Evolutionary conservation across 106 monocot species (phyloP).

Genomic region (Platanthera zijinensis): DNA sequence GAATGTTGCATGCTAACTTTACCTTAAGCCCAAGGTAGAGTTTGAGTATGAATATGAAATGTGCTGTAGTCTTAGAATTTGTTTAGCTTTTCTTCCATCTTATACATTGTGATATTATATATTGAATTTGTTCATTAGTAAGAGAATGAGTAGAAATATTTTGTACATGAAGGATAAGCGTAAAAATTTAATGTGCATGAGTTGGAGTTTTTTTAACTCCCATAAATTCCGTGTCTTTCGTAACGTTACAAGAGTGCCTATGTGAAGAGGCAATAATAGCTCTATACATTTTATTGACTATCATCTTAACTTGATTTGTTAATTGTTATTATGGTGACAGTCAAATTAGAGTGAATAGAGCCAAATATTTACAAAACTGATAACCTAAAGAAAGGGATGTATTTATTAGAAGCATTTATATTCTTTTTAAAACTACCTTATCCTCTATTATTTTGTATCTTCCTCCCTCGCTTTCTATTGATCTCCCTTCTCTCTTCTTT

Average conservation of each 20-base stretch:
- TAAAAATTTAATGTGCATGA: not conserved
- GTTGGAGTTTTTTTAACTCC: not conserved
- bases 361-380: not conserved
- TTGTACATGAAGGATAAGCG: not conserved
- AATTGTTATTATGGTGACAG: not conserved
- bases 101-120: not conserved
- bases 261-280: not conserved
- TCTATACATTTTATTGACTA: not conserved
- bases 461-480: not conserved
- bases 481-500: not conserved
- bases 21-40: not conserved
- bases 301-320: not conserved
- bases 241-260: not conserved
- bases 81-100: not conserved
- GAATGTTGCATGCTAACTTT: not conserved
- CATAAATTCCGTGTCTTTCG: not conserved
- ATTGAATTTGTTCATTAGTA: not conserved
- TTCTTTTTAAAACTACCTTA: not conserved
- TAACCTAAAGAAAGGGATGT: not conserved
- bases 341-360: not conserved
- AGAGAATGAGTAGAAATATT: not conserved
- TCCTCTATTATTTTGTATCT: not conserved
- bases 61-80: not conserved
- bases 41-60: not conserved
- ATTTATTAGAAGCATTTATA: not conserved